These are phyloP conservation scores for Leccinellum rugosiceps DNA, from an alignment of 768 basidiomycete species.

Conservation along the genomic window DNA sequence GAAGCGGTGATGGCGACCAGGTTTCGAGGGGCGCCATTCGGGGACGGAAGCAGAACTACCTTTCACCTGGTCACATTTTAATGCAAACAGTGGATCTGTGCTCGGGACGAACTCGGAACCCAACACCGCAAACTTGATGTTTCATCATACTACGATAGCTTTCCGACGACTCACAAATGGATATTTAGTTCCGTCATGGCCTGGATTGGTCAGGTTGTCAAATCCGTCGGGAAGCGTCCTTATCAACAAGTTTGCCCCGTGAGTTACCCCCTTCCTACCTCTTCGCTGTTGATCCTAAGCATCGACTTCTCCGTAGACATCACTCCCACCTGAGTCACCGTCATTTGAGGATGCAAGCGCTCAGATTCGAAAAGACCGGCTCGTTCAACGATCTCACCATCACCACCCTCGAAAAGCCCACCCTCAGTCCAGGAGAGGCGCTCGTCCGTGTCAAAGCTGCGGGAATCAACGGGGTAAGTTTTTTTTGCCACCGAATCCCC, in stretches of 20 bases:
- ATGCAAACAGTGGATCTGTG: conserved; percentile 11
- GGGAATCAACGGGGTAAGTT: conserved; percentile 34
- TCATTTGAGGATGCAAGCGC: conserved; percentile 28
- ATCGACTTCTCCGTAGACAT: background rate
- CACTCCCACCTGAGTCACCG: background rate
- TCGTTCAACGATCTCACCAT: conserved; percentile 28
- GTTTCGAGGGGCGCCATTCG: too few species aligned
- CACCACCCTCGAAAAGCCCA: conserved; percentile 24
- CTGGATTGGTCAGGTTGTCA: background rate
- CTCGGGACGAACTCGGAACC: background rate
- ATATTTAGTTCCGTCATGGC: background rate
- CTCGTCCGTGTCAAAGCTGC: conserved; percentile 32
- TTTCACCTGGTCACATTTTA: background rate
- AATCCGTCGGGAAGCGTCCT: background rate
- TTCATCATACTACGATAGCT: background rate
- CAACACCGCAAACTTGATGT: conserved; percentile 6
- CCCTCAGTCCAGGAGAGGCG: conserved; percentile 31
- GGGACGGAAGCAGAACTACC: background rate
- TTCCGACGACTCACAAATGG: background rate
- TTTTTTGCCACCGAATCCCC: background rate
- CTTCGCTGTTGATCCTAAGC: background rate
- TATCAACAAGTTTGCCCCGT: conserved; percentile 3
- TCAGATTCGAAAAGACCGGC: conserved; percentile 31
- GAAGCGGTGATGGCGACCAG: background rate
- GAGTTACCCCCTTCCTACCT: background rate